Evolutionary conservation across 306 rosid species (phyloP), one percentile per base, ranked within the genome.

Genomic region (Arachis stenosperma): DNA sequence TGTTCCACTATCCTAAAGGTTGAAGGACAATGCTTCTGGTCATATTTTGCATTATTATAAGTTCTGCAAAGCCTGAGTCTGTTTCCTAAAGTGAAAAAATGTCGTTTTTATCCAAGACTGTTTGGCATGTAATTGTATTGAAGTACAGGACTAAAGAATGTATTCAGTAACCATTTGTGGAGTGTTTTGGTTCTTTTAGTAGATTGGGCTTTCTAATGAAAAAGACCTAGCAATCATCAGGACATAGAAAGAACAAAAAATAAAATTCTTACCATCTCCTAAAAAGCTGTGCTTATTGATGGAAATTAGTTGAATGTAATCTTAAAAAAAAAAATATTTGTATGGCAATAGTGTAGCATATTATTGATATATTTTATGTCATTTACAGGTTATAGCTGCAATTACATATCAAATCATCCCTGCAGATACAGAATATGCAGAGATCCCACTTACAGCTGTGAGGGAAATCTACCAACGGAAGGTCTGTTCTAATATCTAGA

Each of bases 391-490:
- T 81, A 72, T 90, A 48, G 98, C 90, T 80, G 90, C 98, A 71
- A 87, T 93, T 67, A 87, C 96, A 30, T 90, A 80, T 75, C 97
- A 93, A 86, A 87, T 93, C 78, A 79, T 93, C 73, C 96, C 98
- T 37, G 88, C 96, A 67, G 97, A 93, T 77, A 93, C 93, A 43
- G 89, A 87, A 68, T 82, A 84, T 83, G 98, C 96, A 61, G 98
- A 93, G 88, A 87, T 90, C 75, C 97, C 98, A 61, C 93, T 90
- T 80, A 92, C 98, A 73, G 96, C 92, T 42, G 97, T 90, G 70
- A 57, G 76, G 75, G 79, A 89, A 81, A 69, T 65, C 58, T 73
- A 70, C 77, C 98, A 93, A 66, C 84, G 66, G 74, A 88, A 93
- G 97, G 98, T 93, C 79, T 70, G 58, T 40, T 63, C 51, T 56